Evolutionary conservation across 192 early-diverging fungal genomes (phyloP).

Genomic region (Glomus cerebriforme): DNA sequence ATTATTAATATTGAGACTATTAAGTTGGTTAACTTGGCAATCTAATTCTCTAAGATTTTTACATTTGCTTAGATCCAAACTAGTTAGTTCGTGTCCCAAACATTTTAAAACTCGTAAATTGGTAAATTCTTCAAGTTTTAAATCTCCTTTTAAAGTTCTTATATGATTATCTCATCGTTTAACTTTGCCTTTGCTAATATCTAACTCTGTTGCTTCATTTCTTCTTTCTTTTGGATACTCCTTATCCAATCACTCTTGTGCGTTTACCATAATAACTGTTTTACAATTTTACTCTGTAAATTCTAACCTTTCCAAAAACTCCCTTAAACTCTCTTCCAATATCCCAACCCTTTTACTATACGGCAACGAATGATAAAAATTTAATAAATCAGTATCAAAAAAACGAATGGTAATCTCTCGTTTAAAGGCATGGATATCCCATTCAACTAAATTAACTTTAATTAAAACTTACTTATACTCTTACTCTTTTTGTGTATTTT

Average conservation of each 20-base stretch:
- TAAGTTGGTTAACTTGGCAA: constrained; percentile 16
- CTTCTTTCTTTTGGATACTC: constrained; percentile 16
- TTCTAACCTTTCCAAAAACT: too few species aligned
- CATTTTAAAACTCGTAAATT: not conserved
- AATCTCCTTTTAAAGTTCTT: not conserved
- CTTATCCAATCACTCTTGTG: constrained; percentile 15
- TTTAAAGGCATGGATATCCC: too few species aligned
- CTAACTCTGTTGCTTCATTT: constrained; percentile 1
- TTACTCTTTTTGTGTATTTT: too few species aligned
- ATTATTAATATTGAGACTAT: not conserved
- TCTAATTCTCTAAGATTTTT: constrained; percentile 10
- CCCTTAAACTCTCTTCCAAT: too few species aligned
- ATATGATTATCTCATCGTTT: not conserved
- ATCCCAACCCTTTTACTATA: too few species aligned
- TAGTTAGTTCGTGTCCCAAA: not conserved
- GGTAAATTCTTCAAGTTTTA: constrained; percentile 27
- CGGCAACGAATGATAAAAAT: too few species aligned
- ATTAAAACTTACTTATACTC: too few species aligned
- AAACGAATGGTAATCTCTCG: too few species aligned
- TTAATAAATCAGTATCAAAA: too few species aligned
- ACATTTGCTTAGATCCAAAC: constrained; percentile 16
- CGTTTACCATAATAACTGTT: too few species aligned
- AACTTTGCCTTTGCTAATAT: constrained; percentile 12
- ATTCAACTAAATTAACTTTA: too few species aligned
- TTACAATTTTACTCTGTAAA: too few species aligned